These are phyloP conservation scores for Phylloporus sp. DNA, from an alignment of 768 basidiomycete genomes.

Conservation along the genomic window DNA sequence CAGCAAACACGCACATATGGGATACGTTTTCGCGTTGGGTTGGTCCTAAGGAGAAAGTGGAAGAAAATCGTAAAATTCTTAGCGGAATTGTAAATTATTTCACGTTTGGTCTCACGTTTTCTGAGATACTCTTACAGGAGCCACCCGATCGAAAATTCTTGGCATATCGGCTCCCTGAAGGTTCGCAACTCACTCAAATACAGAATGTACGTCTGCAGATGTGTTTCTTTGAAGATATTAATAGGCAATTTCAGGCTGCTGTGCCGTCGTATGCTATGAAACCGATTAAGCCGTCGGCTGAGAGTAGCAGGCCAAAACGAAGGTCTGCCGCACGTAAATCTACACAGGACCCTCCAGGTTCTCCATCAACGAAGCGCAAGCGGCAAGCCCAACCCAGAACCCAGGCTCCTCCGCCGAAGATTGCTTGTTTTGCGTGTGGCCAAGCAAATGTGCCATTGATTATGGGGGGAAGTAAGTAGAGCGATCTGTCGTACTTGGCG, in stretches of 20 bases:
- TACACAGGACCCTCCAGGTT: slow-evolving; percentile 18
- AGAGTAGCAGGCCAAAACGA: slow-evolving; percentile 36
- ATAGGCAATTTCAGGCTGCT: slow-evolving; percentile 35
- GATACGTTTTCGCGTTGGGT: slow-evolving; percentile 60
- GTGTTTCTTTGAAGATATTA: neutral
- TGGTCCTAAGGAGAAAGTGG: slow-evolving; percentile 51
- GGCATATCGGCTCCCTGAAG: slow-evolving; percentile 53
- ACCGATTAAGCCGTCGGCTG: slow-evolving; percentile 49
- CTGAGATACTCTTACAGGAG: slow-evolving; percentile 30
- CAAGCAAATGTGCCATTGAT: slow-evolving; percentile 73
- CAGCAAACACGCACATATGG: slow-evolving; percentile 48
- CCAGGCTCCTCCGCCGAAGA: slow-evolving; percentile 37
- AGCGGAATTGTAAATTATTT: slow-evolving; percentile 39
- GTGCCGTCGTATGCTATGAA: slow-evolving; percentile 51
- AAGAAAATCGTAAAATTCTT: slow-evolving; percentile 45
- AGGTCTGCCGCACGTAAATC: slow-evolving; percentile 32
- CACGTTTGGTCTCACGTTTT: neutral
- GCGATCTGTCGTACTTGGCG: neutral
- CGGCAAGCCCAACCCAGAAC: slow-evolving; percentile 34
- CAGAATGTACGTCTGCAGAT: slow-evolving; percentile 44
- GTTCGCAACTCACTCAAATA: slow-evolving; percentile 54
- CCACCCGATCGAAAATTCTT: slow-evolving; percentile 47
- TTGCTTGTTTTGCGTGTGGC: slow-evolving; percentile 58
- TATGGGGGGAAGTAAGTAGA: slow-evolving; percentile 64
- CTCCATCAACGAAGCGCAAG: slow-evolving; percentile 38